A percentile compares a stretch with the other conserved stretches of the same genome.
phyloP scores from a whole-genome alignment of 2,329 filamentous ascomycete genomes.

The Colletotrichum simmondsii region DNA sequence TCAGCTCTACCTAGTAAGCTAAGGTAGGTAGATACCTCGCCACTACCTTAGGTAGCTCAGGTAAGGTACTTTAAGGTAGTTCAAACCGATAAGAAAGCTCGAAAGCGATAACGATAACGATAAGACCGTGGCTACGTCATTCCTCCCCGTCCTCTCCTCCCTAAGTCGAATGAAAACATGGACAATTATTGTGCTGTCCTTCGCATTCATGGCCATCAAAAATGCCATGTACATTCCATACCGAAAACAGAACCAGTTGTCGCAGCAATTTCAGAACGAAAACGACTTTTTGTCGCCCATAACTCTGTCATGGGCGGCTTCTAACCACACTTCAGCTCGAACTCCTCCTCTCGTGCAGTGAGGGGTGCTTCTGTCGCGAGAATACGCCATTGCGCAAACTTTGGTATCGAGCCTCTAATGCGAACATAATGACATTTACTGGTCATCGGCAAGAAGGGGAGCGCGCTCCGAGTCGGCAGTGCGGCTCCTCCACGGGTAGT shows the following conservation, averaged over 20 bases:
- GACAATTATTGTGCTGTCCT: slow-evolving; percentile 10
- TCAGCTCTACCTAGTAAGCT: neutral
- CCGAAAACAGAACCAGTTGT: neutral
- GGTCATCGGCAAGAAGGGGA: slow-evolving; percentile 66
- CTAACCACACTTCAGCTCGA: neutral
- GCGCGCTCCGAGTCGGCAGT: slow-evolving; percentile 67
- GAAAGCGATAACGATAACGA: slow-evolving; percentile 25
- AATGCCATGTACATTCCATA: slow-evolving; percentile 27
- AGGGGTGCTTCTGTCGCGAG: neutral
- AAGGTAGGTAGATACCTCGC: neutral
- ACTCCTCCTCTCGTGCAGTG: neutral
- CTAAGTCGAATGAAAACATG: neutral
- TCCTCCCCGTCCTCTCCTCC: neutral
- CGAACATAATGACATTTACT: neutral
- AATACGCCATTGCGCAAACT: neutral
- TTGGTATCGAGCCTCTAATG: neutral
- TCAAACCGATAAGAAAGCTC: slow-evolving; percentile 1
- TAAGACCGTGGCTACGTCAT: slow-evolving; percentile 30
- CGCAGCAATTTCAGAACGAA: neutral
- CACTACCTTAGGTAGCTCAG: neutral
- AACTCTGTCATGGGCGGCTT: neutral
- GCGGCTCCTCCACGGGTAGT: slow-evolving; percentile 60
- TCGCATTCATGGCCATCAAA: neutral
- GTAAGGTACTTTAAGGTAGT: neutral
- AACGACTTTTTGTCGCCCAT: neutral